A percentile compares a stretch with the other conserved stretches of the same genome.
phyloP scores from a whole-genome alignment of 768 basidiomycete genomes.

The Cystofilobasidium ferigula region DNA sequence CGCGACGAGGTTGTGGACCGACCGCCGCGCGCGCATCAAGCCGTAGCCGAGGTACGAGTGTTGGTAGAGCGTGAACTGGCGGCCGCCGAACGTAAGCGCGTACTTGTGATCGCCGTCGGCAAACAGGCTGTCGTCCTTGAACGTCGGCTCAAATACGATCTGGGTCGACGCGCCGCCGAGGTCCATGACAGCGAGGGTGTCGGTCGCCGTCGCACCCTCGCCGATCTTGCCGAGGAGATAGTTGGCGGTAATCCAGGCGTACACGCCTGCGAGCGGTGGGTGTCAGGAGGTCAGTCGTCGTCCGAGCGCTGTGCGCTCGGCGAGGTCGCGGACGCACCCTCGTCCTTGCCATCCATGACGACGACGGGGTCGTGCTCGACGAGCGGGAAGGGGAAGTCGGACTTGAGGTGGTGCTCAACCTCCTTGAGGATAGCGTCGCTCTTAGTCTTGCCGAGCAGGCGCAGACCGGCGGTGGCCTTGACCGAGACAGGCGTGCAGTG shows the following conservation, averaged over 20 bases:
- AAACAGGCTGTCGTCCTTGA: slow-evolving; percentile 45
- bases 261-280: slow-evolving; percentile 46
- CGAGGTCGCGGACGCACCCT: slow-evolving; percentile 45
- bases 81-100: slow-evolving; percentile 62
- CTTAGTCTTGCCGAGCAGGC: slow-evolving; percentile 55
- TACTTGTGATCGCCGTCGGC: slow-evolving; percentile 87
- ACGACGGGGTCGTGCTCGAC: slow-evolving; percentile 56
- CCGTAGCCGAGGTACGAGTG: slow-evolving; percentile 98
- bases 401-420: slow-evolving; percentile 52
- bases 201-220: slow-evolving; percentile 42
- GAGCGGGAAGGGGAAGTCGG: slow-evolving; percentile 57
- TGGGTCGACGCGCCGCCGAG: slow-evolving; percentile 95
- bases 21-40: slow-evolving; percentile 70
- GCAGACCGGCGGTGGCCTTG: slow-evolving; percentile 81
- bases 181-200: slow-evolving; percentile 81
- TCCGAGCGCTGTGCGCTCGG: neutral
- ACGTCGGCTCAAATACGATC: slow-evolving; percentile 84
- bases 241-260: slow-evolving; percentile 96
- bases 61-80: slow-evolving; percentile 70
- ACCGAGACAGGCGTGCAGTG: slow-evolving; percentile 78
- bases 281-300: neutral
- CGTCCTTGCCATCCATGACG: slow-evolving; percentile 92
- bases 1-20: slow-evolving; percentile 80
- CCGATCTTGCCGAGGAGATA: slow-evolving; percentile 71
- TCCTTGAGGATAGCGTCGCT: slow-evolving; percentile 62